Evolutionary conservation across 352 stramenopile species (phyloP).

Genomic region (Phytophthora colocasiae): DNA sequence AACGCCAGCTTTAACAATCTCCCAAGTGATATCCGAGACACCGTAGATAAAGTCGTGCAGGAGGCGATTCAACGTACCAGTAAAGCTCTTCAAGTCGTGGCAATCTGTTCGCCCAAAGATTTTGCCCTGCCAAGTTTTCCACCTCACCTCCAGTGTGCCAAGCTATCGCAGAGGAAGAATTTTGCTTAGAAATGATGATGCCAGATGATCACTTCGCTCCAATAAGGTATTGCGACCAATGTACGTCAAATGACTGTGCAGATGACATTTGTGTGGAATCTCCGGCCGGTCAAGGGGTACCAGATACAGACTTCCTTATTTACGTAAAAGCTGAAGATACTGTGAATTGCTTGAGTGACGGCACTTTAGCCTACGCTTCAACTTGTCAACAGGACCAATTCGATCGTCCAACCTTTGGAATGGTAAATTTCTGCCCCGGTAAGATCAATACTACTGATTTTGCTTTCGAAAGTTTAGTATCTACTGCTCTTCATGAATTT

Average conservation of each 20-base stretch:
- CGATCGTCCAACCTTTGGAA: conserved; percentile 82
- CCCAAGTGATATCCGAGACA: conserved; percentile 28
- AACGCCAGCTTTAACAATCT: conserved; percentile 50
- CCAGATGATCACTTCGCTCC: conserved; percentile 58
- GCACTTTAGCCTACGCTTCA: conserved; percentile 69
- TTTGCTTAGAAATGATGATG: conserved; percentile 78
- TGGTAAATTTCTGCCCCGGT: conserved; percentile 80
- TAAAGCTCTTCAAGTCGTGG: conserved; percentile 51
- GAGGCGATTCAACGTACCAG: conserved; percentile 59
- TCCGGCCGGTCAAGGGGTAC: conserved; percentile 37
- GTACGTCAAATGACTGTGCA: conserved; percentile 41
- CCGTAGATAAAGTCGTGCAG: conserved; percentile 54
- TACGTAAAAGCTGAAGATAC: conserved; percentile 66
- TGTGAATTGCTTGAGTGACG: conserved; percentile 41
- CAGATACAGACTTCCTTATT: conserved; percentile 70
- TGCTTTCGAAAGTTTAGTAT: conserved; percentile 63
- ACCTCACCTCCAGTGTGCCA: conserved; percentile 58
- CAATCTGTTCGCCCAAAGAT: conserved; percentile 60
- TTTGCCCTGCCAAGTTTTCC: conserved; percentile 53
- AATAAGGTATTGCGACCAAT: conserved; percentile 50
- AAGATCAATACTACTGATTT: conserved; percentile 48
- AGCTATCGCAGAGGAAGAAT: conserved; percentile 44
- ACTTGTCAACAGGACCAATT: conserved; percentile 86
- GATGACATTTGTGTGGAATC: conserved; percentile 40
- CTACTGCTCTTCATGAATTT: conserved; percentile 79